Evolutionary conservation across 2,329 filamentous ascomycete species (phyloP).

Genomic region (Beauveria pseudobassiana): DNA sequence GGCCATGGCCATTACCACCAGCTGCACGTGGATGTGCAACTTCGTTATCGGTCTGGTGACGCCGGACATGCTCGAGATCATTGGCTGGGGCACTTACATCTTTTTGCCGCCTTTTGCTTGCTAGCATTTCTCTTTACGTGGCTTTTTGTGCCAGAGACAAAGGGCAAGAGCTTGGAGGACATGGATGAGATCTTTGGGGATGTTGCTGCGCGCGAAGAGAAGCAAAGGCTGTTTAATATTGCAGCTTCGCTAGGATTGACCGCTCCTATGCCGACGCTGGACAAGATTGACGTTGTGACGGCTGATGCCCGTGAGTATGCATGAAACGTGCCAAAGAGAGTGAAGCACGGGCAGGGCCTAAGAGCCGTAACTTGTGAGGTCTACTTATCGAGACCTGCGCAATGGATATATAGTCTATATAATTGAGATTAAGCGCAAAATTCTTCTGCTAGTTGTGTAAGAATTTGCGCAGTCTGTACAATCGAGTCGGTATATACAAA

Average conservation of each 20-base stretch:
- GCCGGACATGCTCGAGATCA: slow-evolving; percentile 44
- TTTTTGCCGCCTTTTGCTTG: slow-evolving; percentile 52
- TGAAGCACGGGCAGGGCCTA: too few relatives aligned
- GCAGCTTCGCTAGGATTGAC: slow-evolving; percentile 21
- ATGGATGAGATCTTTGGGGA: slow-evolving; percentile 44
- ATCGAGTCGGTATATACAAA: slow-evolving; percentile 39
- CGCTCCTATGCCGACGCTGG: slow-evolving; percentile 14
- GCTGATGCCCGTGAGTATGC: not conserved
- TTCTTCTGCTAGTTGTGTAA: slow-evolving; percentile 20
- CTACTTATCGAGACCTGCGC: not conserved
- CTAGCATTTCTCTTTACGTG: slow-evolving; percentile 42
- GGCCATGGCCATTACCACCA: slow-evolving; percentile 51
- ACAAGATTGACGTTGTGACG: slow-evolving; percentile 13
- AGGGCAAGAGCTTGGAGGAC: slow-evolving; percentile 46
- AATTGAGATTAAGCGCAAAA: slow-evolving; percentile 20
- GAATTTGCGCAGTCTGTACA: slow-evolving; percentile 22
- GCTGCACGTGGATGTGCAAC: slow-evolving; percentile 34
- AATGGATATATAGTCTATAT: not conserved
- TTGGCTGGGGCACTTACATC: slow-evolving; percentile 45
- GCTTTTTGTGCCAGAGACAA: slow-evolving; percentile 52
- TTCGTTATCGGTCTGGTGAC: slow-evolving; percentile 29
- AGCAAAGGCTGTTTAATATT: slow-evolving; percentile 19
- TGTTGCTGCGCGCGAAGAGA: slow-evolving; percentile 28
- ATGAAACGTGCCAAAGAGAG: not conserved
- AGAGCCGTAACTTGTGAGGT: too few relatives aligned